A percentile compares a stretch with the other conserved stretches of the same genome.
These are phyloP conservation scores for Calonectria pseudoturangicola DNA, from an alignment of 2,329 filamentous ascomycete genomes.

Conservation along the genomic window DNA sequence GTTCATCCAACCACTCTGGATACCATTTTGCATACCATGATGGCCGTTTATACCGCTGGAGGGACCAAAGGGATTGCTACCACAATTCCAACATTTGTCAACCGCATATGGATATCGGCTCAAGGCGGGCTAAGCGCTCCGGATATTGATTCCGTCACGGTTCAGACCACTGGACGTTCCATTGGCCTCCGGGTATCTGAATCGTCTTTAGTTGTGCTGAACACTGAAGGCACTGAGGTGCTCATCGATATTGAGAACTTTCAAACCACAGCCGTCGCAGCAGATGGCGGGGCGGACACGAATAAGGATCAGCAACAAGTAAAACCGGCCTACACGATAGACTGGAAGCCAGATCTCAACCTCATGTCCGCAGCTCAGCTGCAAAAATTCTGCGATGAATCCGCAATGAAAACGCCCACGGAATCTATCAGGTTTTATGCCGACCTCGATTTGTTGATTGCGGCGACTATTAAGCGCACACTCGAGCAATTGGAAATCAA, in stretches of 20 bases:
- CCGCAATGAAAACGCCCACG: background rate
- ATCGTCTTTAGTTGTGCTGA: background rate
- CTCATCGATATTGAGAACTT: slow-evolving; percentile 11
- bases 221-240: slow-evolving; percentile 2
- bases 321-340: slow-evolving; percentile 1
- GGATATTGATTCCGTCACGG: background rate
- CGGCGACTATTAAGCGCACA: slow-evolving; percentile 1
- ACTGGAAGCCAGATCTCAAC: slow-evolving; percentile 11
- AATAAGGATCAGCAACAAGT: background rate
- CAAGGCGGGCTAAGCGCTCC: slow-evolving; percentile 6
- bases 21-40: slow-evolving; percentile 13
- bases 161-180: background rate
- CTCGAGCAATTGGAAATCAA: background rate
- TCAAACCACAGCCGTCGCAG: slow-evolving; percentile 42
- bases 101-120: slow-evolving; percentile 10
- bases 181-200: slow-evolving; percentile 8
- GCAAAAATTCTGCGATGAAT: background rate
- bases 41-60: slow-evolving; percentile 6
- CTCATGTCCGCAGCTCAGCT: background rate
- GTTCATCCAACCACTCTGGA: slow-evolving; percentile 34
- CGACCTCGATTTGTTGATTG: background rate
- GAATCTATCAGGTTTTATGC: background rate
- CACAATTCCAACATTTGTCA: slow-evolving; percentile 13
- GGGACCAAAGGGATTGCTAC: slow-evolving; percentile 3
- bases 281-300: background rate